Evolutionary conservation across 2,329 filamentous ascomycete genomes (phyloP).

Genomic region (Verticillium longisporum): DNA sequence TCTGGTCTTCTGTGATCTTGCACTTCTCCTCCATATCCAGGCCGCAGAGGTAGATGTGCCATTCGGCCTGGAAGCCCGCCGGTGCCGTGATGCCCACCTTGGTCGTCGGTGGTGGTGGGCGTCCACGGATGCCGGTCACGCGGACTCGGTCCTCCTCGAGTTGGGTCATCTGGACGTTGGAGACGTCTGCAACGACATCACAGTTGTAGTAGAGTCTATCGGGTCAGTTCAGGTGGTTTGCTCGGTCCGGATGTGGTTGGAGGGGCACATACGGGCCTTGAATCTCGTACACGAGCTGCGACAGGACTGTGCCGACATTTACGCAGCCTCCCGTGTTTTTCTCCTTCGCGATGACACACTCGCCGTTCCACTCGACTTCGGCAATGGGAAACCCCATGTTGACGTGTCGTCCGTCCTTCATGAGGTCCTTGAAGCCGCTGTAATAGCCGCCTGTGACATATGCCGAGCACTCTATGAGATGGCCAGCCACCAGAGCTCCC

Average conservation of each 20-base stretch:
- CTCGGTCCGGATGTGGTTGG: neutral
- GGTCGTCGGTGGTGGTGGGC: conserved; percentile 39
- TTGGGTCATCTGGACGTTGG: conserved; percentile 25
- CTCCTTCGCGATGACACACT: conserved; percentile 40
- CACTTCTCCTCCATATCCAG: conserved; percentile 43
- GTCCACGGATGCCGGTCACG: conserved; percentile 32
- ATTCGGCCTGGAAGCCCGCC: conserved; percentile 38
- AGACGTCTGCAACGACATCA: conserved; percentile 36
- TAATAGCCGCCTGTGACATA: conserved; percentile 24
- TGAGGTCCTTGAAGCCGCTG: conserved; percentile 19
- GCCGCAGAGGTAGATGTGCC: conserved; percentile 37
- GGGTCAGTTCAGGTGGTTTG: neutral
- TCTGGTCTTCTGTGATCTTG: conserved; percentile 38
- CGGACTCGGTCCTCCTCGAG: conserved; percentile 26
- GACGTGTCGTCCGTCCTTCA: neutral
- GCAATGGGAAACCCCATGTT: conserved; percentile 31
- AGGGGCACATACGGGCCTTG: conserved; percentile 23
- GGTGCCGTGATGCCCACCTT: conserved; percentile 42
- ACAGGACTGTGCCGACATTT: conserved; percentile 24
- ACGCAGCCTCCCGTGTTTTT: conserved; percentile 34
- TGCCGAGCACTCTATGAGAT: conserved; percentile 16
- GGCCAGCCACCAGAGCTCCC: conserved; percentile 14
- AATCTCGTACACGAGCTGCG: conserved; percentile 42
- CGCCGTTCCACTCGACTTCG: conserved; percentile 37
- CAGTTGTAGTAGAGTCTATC: conserved; percentile 35